These are phyloP conservation scores for Neurospora sp. DNA, from an alignment of 2,329 filamentous ascomycete species.

Conservation along the genomic window DNA sequence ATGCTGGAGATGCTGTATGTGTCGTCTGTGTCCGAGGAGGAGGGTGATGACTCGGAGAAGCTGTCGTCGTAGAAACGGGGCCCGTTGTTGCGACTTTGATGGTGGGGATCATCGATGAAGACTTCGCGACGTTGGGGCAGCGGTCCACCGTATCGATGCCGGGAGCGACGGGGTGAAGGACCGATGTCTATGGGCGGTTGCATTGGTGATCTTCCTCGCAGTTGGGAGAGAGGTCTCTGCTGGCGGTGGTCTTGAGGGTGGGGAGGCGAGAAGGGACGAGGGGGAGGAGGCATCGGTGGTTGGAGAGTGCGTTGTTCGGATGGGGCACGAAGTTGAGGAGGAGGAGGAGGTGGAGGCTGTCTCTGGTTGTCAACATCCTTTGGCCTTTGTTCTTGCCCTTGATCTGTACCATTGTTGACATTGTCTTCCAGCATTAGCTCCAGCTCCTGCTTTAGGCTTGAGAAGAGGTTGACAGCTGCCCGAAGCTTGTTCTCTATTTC, in stretches of 20 bases:
- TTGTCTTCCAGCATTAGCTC: slow-evolving; percentile 5
- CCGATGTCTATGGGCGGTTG: background rate
- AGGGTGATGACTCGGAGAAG: background rate
- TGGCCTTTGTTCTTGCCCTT: background rate
- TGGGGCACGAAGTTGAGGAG: background rate
- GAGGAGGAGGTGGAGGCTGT: background rate
- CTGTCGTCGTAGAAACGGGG: slow-evolving; percentile 2
- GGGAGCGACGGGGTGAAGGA: background rate
- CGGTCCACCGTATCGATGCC: background rate
- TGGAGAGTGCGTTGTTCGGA: background rate
- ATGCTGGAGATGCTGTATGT: slow-evolving; percentile 14
- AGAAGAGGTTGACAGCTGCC: slow-evolving; percentile 5
- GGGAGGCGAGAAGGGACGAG: background rate
- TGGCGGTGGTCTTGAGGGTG: background rate
- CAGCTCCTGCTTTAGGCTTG: slow-evolving; percentile 9
- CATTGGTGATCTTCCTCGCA: background rate
- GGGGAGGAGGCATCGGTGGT: background rate
- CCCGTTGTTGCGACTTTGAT: background rate
- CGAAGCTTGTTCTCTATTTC: slow-evolving; percentile 7
- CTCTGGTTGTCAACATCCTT: background rate
- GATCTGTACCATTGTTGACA: background rate
- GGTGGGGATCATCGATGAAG: slow-evolving; percentile 1
- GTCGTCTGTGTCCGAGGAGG: slow-evolving; percentile 5
- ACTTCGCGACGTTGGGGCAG: background rate
- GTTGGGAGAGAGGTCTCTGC: background rate